Conservation (phyloP, 352 stramenopile genomes). For the Phytophthora rubi region DNA sequence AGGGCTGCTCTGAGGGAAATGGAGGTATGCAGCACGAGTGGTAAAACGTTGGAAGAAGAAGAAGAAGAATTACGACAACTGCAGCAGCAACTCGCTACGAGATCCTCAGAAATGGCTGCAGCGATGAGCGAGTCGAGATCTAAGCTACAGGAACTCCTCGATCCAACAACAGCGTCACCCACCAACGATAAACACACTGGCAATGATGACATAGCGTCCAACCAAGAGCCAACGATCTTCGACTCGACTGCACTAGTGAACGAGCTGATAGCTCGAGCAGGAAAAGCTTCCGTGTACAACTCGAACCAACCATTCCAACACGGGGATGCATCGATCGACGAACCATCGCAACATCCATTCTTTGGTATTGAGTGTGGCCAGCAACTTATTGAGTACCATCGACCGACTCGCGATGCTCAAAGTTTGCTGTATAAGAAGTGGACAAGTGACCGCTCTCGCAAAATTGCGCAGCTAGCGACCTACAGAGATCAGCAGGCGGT, state of each 20-base stretch:
- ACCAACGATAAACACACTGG: neutral
- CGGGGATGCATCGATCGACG: neutral
- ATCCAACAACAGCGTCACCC: neutral
- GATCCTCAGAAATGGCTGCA: slow-evolving; percentile 22
- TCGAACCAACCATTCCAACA: neutral
- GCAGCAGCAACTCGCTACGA: slow-evolving; percentile 22
- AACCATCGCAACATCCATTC: neutral
- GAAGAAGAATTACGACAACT: slow-evolving; percentile 35
- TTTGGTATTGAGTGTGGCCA: neutral
- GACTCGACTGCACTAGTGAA: slow-evolving; percentile 36
- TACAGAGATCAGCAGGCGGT: slow-evolving; percentile 25
- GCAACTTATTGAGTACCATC: neutral
- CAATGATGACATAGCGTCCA: neutral
- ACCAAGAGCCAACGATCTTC: slow-evolving; percentile 35
- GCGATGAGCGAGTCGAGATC: slow-evolving; percentile 36
- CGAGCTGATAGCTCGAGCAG: slow-evolving; percentile 30
- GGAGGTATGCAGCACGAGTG: slow-evolving; percentile 31
- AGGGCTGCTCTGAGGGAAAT: slow-evolving; percentile 52
- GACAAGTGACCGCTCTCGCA: slow-evolving; percentile 26
- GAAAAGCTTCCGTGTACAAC: slow-evolving; percentile 5
- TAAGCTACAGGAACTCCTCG: slow-evolving; percentile 26
- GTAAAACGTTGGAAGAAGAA: slow-evolving; percentile 35
- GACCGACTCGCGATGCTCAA: slow-evolving; percentile 25
- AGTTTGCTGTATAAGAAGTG: slow-evolving; percentile 41
- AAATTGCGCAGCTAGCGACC: slow-evolving; percentile 28